Conservation (phyloP, 352 stramenopile genomes). For the Blastocystis sp. region DNA sequence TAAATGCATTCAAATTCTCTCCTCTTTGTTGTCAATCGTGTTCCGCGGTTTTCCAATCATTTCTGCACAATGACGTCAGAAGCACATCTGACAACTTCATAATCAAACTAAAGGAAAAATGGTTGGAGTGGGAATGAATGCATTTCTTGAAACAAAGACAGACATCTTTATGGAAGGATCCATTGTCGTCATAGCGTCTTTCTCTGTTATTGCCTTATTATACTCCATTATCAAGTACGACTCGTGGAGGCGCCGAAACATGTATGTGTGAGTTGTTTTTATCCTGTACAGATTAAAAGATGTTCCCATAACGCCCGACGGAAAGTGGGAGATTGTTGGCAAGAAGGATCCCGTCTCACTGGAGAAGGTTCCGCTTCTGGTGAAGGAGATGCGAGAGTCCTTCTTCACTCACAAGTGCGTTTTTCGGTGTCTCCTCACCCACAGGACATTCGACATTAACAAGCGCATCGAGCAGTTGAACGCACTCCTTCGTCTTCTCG, state of each 20-base stretch:
- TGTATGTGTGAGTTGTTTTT: neutral
- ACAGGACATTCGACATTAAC: conserved; percentile 6
- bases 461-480: conserved; percentile 60
- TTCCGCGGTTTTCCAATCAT: no score
- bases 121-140: no score
- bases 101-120: no score
- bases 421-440: neutral
- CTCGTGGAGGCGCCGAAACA: conserved; percentile 29
- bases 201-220: no score
- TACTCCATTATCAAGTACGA: neutral
- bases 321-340: conserved; percentile 3
- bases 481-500: conserved; percentile 57
- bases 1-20: neutral
- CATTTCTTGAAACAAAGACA: no score
- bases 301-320: conserved; percentile 5
- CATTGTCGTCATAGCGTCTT: no score
- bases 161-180: no score
- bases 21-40: neutral
- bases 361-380: neutral
- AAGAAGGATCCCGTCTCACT: conserved; percentile 3
- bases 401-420: conserved; percentile 27
- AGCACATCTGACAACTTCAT: no score
- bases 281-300: conserved; percentile 12
- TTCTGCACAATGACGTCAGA: no score
- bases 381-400: conserved; percentile 50